Evolutionary conservation across 768 basidiomycete genomes (phyloP), one percentile per base, ranked within the genome.

Genomic region (Pisolithus marmoratus): DNA sequence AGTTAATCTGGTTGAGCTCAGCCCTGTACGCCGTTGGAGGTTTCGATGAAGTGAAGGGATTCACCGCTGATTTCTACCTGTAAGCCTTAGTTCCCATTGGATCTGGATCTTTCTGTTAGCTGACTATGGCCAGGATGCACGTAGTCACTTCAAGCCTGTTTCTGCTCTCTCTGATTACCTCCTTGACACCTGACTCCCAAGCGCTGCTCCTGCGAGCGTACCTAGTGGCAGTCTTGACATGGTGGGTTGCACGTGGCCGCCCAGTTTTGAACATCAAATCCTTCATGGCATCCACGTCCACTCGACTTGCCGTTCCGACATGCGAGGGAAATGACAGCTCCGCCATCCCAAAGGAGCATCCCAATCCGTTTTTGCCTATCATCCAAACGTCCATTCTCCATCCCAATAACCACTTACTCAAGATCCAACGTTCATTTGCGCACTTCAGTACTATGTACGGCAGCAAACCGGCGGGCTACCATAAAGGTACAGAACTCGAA

Each of bases 1-100:
- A 90, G 57, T 56, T 90, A 5, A 60, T 70, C 6, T 89, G 84
- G 81, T 65, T 75, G 17, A 74, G 71, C 41, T 68, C 69, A 0
- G 51, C 85, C 19, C 57, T 83, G 22, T 89, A 82, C 54, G 81
- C 74, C 2, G 67, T 81, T 19, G 77, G 74, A 5, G 84, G 80
- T 5, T 80, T 74, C 71, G 67, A 70, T 36, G 82, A 81, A 62
- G 71, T 74, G 22, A 77, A 75, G 1, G 80, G 86, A 50, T 54
- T 56, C 38, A 42, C 14, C 38, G 36, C 57, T 1, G 58, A 69
- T 27, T 86, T 87, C 64, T 77, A 79, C 70, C 48, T 72, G 84
- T 86, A 54, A 11, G 67, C 11, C 2, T 46, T 3, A 2, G n/a
- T 20, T 4, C 46, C 6, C 3, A 14, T 29, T 7, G 8, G 4